These are phyloP conservation scores for Neurospora tetrasperma DNA, from an alignment of 495 filamentous ascomycete genomes.

Conservation along the genomic window DNA sequence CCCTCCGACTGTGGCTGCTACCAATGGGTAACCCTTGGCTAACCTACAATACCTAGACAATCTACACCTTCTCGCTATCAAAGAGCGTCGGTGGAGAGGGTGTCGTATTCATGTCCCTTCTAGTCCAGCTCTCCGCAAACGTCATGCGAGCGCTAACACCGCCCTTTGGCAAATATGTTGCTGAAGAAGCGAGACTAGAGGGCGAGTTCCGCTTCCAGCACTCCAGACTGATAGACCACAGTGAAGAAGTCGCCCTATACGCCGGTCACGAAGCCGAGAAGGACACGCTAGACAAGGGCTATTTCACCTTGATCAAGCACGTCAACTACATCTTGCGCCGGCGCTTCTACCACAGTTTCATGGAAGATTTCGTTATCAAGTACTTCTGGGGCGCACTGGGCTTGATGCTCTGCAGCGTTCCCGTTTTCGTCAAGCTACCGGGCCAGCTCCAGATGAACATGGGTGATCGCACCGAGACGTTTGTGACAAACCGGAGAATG, in stretches of 20 bases:
- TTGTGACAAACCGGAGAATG: conserved; percentile 89
- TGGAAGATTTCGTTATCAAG: conserved; percentile 99
- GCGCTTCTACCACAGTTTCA: conserved; percentile 88
- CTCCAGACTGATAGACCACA: conserved; percentile 86
- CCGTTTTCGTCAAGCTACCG: conserved; percentile 90
- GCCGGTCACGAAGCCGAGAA: conserved; percentile 93
- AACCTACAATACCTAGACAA: conserved; percentile 32
- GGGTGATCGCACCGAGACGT: conserved; percentile 88
- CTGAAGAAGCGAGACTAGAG: conserved; percentile 87
- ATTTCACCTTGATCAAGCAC: conserved; percentile 97
- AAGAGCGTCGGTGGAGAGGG: conserved; percentile 91
- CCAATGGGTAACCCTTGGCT: conserved; percentile 6
- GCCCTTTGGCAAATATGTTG: conserved; percentile 97
- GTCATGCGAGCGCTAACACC: conserved; percentile 92
- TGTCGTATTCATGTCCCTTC: conserved; percentile 81
- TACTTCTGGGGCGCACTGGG: conserved; percentile 98
- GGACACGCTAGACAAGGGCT: conserved; percentile 93
- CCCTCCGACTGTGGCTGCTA: not conserved
- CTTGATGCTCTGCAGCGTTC: conserved; percentile 86
- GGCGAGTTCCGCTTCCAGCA: conserved; percentile 96
- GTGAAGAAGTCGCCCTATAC: conserved; percentile 89
- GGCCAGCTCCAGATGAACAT: conserved; percentile 56
- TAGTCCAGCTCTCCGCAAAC: conserved; percentile 85
- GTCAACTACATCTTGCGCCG: conserved; percentile 89
- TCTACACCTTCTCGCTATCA: conserved; percentile 90